Percentiles rank a stretch among this genome's conserved stretches.
phyloP scores from a whole-genome alignment of 1,284 basidiomycete genomes.

The Neotropicomus parvogracilis region DNA sequence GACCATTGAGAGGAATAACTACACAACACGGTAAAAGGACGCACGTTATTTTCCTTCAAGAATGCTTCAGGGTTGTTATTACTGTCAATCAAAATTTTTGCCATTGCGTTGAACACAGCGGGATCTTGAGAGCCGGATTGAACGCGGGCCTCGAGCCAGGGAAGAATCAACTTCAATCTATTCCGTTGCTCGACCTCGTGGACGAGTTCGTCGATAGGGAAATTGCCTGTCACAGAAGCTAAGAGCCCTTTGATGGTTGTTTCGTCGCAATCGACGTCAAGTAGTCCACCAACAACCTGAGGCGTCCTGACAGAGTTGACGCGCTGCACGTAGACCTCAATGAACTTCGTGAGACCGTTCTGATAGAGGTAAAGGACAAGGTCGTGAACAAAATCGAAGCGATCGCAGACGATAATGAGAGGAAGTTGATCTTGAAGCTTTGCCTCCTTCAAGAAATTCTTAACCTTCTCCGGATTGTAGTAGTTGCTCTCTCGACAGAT shows the following conservation, averaged over 20 bases:
- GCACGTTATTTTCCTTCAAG: constrained; percentile 96
- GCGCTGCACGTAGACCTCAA: constrained; percentile 98
- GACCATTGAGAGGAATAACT: neutral
- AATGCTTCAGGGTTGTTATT: constrained; percentile 98
- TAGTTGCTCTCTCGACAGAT: constrained; percentile 96
- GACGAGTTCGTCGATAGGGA: constrained; percentile 97
- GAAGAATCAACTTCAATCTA: constrained; percentile 93
- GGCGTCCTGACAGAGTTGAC: constrained; percentile 98
- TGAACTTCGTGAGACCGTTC: constrained; percentile 95
- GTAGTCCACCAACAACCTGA: constrained; percentile 95
- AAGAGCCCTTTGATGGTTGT: constrained; percentile 92
- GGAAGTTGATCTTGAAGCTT: constrained; percentile 96
- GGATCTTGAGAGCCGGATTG: constrained; percentile 91
- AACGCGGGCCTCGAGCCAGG: constrained; percentile 94
- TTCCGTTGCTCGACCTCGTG: constrained; percentile 97
- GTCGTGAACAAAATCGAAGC: constrained; percentile 99
- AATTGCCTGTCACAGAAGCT: constrained; percentile 92
- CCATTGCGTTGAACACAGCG: constrained; percentile 93
- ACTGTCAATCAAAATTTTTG: constrained; percentile 98
- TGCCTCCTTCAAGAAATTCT: constrained; percentile 99
- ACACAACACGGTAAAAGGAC: constrained; percentile 26
- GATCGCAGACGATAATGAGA: constrained; percentile 99
- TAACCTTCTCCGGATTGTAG: constrained; percentile 99
- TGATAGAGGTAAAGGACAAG: constrained; percentile 98
- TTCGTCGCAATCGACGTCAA: constrained; percentile 99